Conservation (phyloP, 805 yeast genomes). For the Zygotorulaspora chibaensis region DNA sequence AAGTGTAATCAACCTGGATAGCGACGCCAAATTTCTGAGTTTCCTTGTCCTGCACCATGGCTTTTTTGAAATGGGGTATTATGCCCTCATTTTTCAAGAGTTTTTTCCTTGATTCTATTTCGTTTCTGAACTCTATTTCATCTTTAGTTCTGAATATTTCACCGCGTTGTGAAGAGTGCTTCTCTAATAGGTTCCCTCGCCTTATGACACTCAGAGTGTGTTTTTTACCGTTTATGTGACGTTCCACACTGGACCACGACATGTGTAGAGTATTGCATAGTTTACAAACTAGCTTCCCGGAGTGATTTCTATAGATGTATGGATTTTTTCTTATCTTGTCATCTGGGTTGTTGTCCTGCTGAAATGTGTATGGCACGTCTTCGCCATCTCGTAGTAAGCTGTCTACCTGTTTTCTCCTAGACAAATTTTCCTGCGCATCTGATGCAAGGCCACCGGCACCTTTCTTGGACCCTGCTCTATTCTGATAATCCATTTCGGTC, state of each 20-base stretch:
- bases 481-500: constrained; percentile 73
- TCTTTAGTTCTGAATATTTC: constrained; percentile 22
- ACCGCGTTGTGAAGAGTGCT: neutral
- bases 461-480: constrained; percentile 83
- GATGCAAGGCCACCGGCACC: constrained; percentile 91
- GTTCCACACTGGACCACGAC: constrained; percentile 72
- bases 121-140: constrained; percentile 26
- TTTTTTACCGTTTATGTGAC: constrained; percentile 80
- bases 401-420: constrained; percentile 62
- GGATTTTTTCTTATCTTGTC: constrained; percentile 42
- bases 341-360: constrained; percentile 47
- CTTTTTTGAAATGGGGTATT: constrained; percentile 62
- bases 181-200: constrained; percentile 42
- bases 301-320: constrained; percentile 74
- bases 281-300: constrained; percentile 82
- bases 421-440: constrained; percentile 60
- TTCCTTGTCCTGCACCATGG: constrained; percentile 62
- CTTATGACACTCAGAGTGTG: constrained; percentile 72
- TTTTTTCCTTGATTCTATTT: constrained; percentile 18
- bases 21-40: constrained; percentile 60
- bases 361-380: constrained; percentile 37
- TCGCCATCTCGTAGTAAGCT: constrained; percentile 47
- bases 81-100: constrained; percentile 16
- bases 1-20: constrained; percentile 48
- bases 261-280: constrained; percentile 80